phyloP scores from a whole-genome alignment of 202 grass and related monocot species.

The Hordeum pubiflorum region DNA sequence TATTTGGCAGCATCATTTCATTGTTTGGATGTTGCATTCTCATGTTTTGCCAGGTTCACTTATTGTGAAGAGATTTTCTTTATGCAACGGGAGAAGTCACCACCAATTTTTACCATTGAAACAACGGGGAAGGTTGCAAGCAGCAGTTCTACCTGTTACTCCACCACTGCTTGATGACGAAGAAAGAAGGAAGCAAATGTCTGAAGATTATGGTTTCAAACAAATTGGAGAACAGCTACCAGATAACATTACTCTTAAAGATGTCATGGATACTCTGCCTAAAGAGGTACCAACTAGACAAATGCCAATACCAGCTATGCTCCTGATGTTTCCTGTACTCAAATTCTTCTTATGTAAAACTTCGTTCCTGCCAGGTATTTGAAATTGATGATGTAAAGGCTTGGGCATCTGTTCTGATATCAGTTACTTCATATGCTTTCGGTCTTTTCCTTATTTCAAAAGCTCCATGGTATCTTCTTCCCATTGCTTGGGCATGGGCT shows the following conservation, averaged over 20 bases:
- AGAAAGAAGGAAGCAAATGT: conserved; percentile 51
- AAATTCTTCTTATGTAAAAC: conserved; percentile 9
- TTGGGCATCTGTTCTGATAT: conserved; percentile 87
- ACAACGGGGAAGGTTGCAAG: conserved; percentile 29
- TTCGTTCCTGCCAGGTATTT: conserved; percentile 67
- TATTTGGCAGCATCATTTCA: neutral
- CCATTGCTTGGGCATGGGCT: conserved; percentile 94
- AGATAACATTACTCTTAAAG: conserved; percentile 63
- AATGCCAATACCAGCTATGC: conserved; percentile 3
- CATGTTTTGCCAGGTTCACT: conserved; percentile 20
- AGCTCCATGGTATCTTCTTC: conserved; percentile 89
- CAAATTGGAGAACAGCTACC: conserved; percentile 87
- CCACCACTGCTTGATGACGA: conserved; percentile 42
- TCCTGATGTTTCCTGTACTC: conserved; percentile 2
- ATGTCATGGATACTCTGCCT: conserved; percentile 91
- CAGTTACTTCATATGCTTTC: conserved; percentile 67
- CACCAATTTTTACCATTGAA: conserved; percentile 30
- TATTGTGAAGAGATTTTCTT: conserved; percentile 22
- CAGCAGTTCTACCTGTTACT: conserved; percentile 38
- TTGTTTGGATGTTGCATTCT: neutral
- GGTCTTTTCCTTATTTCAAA: conserved; percentile 80
- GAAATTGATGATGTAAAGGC: conserved; percentile 76
- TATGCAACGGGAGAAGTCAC: conserved; percentile 11
- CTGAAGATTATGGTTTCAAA: conserved; percentile 71
- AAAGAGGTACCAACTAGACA: conserved; percentile 45